A percentile compares a stretch with the other conserved stretches of the same genome.
These are phyloP conservation scores for Dryas octopetala DNA, from an alignment of 306 rosid species.

Conservation along the genomic window DNA sequence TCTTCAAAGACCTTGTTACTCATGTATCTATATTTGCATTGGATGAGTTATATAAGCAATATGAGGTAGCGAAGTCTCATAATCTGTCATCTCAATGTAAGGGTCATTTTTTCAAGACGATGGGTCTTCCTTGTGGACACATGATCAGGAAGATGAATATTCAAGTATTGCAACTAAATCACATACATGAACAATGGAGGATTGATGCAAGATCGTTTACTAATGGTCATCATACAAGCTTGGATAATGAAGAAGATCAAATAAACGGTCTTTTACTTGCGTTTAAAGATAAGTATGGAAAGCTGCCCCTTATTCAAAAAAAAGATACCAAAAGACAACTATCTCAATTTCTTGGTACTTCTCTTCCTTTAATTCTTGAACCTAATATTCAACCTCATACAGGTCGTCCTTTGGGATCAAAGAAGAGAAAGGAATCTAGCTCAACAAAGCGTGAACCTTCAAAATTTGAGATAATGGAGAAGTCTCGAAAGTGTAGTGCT, in stretches of 20 bases:
- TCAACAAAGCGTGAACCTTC: not conserved
- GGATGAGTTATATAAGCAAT: not conserved
- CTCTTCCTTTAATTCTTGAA: not conserved
- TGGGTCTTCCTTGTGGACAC: conserved; percentile 4
- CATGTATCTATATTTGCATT: not conserved
- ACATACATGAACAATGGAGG: too few species aligned
- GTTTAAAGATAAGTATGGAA: not conserved
- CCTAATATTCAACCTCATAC: not conserved
- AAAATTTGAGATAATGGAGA: not conserved
- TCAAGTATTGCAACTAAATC: not conserved
- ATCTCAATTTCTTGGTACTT: not conserved
- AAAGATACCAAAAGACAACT: not conserved
- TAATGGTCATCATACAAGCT: too few species aligned
- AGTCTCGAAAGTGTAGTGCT: not conserved
- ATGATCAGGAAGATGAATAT: not conserved
- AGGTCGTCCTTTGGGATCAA: not conserved
- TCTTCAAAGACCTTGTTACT: not conserved
- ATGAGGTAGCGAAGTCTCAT: not conserved
- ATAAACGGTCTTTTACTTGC: not conserved
- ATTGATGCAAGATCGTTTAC: too few species aligned
- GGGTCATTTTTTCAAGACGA: not conserved
- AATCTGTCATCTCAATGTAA: not conserved
- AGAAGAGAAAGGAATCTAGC: not conserved
- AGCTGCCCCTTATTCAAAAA: too few species aligned
- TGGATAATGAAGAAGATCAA: not conserved